Evolutionary conservation across 2,329 filamentous ascomycete species (phyloP), one percentile per base, ranked within the genome.

Genomic region (Monilinia vaccinii-corymbosi): DNA sequence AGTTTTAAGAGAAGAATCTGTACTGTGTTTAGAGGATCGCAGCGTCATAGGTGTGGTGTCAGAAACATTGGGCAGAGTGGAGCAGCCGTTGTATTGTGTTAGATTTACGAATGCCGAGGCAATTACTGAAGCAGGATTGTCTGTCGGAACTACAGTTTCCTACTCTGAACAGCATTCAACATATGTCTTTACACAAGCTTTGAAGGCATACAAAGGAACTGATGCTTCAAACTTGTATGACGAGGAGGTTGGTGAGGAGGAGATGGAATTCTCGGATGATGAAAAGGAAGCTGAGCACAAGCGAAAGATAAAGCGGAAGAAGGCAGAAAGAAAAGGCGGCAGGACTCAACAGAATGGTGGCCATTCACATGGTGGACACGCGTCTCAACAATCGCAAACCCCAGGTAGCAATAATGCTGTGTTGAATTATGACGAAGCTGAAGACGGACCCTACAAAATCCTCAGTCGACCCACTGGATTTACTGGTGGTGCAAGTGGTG

Each of bases 141-240:
- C 77, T n/a, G 76, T 83, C 45, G 90, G 87, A 32, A 83, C 82
- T 2, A 82, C 83, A 52, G 76, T 97, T 3, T 96, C 83, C 75
- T 97, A 96, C 70, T 85, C 93, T 3, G 81, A 87, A 48, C 77
- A 83, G 10, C 87, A 94, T 71, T 91, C 91, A 45, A 85, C 81
- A 0, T 95, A 88, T 68, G 90, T 96, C 59, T 94, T 96, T 70
- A 97, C 93, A 0, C 83, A 94, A 71, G 84, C 87, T 8, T 77
- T 97, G 60, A 88, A 87, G 73, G 81, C 79, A 56, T 72, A 88
- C 69, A 97, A 96, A 75, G 91, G 91, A 62, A 94, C 91, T 11
- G 94, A 99, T 73, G 93, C 94, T 10, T 96, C 91, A 56, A 97
- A 97, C 71, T 81, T 96, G 58, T 88, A 96, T 73, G 94, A 97